Percentiles rank a stretch among this genome's conserved stretches.
Evolutionary conservation across 164 flowering plant species (phyloP).

Genomic region (Hamamelis virginiana): DNA sequence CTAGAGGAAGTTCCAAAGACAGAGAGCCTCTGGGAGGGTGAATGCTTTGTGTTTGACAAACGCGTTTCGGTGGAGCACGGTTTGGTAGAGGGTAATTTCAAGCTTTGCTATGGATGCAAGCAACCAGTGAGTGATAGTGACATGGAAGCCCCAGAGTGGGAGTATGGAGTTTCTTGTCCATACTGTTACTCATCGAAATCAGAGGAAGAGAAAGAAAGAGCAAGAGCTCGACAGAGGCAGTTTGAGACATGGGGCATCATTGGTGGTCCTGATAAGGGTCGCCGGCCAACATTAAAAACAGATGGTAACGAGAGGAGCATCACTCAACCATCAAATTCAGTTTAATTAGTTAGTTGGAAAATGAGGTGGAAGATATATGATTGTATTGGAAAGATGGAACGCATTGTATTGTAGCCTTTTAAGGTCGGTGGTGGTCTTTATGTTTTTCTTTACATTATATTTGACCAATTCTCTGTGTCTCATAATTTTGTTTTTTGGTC

Average conservation of each 20-base stretch:
- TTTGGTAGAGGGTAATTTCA: conserved; percentile 70
- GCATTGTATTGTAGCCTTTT: too few species aligned
- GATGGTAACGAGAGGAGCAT: conserved; percentile 1
- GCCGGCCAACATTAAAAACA: conserved; percentile 35
- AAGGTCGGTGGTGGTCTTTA: too few species aligned
- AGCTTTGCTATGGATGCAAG: conserved; percentile 96
- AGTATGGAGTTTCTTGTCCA: conserved; percentile 83
- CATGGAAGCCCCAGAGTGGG: conserved; percentile 87
- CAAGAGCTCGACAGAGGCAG: conserved; percentile 91
- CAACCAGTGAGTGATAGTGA: conserved; percentile 84
- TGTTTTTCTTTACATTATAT: too few species aligned
- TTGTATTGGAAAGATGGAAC: background rate
- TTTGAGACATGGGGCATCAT: conserved; percentile 83
- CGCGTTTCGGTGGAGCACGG: conserved; percentile 94
- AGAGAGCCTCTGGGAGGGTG: conserved; percentile 94
- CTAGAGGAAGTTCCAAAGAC: conserved; percentile 78
- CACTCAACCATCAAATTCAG: conserved; percentile 29
- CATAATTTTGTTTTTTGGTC: too few species aligned
- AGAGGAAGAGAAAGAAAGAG: conserved; percentile 90
- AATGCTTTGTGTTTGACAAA: conserved; percentile 96
- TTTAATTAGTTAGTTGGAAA: conserved; percentile 12
- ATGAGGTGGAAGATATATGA: background rate
- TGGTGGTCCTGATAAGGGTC: conserved; percentile 94
- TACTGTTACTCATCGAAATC: conserved; percentile 77
- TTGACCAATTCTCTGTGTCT: too few species aligned